Conservation (phyloP, 164 flowering plant genomes). For the Nelumbo lutea region DNA sequence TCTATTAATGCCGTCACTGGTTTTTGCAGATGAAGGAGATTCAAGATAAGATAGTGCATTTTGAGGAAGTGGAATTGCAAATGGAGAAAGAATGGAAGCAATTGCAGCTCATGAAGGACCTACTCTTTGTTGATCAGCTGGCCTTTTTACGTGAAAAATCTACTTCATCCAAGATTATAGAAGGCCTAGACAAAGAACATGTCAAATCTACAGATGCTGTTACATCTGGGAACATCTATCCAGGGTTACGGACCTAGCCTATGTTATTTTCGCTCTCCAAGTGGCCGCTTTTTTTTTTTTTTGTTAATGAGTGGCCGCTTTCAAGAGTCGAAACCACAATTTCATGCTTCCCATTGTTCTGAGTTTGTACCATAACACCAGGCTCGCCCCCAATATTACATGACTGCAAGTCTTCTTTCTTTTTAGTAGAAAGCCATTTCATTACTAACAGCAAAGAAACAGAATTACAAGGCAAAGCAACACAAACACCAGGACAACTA, state of each 20-base stretch:
- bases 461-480: too few species aligned
- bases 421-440: too few species aligned
- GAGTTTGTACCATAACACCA: too few species aligned
- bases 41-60: conserved; percentile 48
- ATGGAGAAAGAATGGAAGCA: conserved; percentile 72
- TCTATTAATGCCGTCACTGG: background rate
- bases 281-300: too few species aligned
- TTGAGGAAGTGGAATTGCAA: conserved; percentile 62
- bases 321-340: too few species aligned
- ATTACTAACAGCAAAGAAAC: too few species aligned
- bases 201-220: conserved; percentile 19
- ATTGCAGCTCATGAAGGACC: conserved; percentile 48
- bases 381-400: too few species aligned
- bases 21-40: conserved; percentile 62
- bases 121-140: conserved; percentile 64
- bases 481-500: too few species aligned
- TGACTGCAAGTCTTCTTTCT: too few species aligned
- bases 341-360: too few species aligned
- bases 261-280: background rate
- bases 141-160: conserved; percentile 43
- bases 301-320: too few species aligned
- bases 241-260: background rate
- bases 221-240: conserved; percentile 2
- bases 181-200: conserved; percentile 18
- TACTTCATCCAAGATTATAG: conserved; percentile 23